Conservation (phyloP, 345 rosid species). For the Citrus unshiu region DNA sequence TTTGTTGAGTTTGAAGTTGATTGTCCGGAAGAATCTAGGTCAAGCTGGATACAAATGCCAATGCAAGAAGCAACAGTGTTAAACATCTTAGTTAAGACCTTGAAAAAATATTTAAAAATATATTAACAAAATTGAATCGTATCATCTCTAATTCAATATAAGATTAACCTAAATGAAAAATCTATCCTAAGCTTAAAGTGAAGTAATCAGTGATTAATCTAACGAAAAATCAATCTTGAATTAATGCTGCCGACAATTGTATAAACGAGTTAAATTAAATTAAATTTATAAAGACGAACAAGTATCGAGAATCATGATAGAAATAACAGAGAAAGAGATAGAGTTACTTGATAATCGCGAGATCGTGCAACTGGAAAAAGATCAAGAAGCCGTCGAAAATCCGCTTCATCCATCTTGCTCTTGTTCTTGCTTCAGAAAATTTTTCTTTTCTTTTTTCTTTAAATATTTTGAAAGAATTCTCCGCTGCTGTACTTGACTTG, state of each 20-base stretch:
- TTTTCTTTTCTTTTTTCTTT: too few relatives aligned
- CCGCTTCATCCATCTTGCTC: constrained; percentile 62
- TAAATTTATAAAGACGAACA: not conserved
- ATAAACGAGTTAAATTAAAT: not conserved
- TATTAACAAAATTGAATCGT: not conserved
- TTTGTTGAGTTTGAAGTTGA: constrained; percentile 44
- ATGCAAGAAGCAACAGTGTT: not conserved
- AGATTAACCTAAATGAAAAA: not conserved
- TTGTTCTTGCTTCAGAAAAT: too few relatives aligned
- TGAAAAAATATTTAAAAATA: not conserved
- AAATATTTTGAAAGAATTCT: not conserved
- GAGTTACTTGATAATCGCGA: constrained; percentile 56
- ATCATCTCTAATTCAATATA: not conserved
- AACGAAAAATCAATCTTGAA: not conserved
- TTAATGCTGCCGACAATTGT: not conserved
- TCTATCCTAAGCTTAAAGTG: too few relatives aligned
- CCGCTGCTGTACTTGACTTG: not conserved
- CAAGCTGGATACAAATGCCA: constrained; percentile 39
- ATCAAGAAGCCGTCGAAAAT: constrained; percentile 67
- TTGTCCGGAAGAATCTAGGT: constrained; percentile 48
- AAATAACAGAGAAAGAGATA: constrained; percentile 1
- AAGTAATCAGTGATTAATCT: too few relatives aligned
- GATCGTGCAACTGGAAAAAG: constrained; percentile 82
- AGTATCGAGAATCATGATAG: not conserved
- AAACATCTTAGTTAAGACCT: not conserved